Conservation (phyloP, 306 rosid genomes). For the Medicago arabica region DNA sequence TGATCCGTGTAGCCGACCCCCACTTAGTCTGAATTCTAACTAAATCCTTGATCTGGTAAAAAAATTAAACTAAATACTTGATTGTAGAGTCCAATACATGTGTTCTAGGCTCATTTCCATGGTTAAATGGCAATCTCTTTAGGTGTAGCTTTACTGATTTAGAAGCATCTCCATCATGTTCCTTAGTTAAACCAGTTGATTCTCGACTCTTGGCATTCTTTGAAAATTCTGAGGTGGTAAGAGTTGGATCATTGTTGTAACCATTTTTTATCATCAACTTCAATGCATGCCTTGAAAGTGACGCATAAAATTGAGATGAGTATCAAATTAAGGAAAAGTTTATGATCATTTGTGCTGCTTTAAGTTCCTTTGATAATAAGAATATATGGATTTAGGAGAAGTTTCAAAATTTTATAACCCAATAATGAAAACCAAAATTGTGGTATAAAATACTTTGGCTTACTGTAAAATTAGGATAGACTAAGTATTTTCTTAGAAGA, state of each 20-base stretch:
- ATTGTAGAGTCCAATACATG: conserved; percentile 48
- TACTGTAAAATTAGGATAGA: background rate
- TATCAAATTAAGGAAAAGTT: conserved; percentile 31
- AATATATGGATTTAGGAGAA: conserved; percentile 14
- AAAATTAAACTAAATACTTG: too few species aligned
- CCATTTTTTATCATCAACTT: conserved; percentile 30
- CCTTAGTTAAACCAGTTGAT: background rate
- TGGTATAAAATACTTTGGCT: background rate
- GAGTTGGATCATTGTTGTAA: conserved; percentile 26
- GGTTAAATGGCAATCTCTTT: conserved; percentile 42
- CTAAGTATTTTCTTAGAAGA: background rate
- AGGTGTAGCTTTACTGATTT: conserved; percentile 54
- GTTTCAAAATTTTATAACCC: background rate
- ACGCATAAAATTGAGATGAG: conserved; percentile 25
- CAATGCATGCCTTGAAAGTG: conserved; percentile 32
- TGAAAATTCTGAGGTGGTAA: conserved; percentile 10
- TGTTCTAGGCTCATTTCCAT: conserved; percentile 46
- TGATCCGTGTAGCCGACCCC: too few species aligned
- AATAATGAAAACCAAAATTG: conserved; percentile 8
- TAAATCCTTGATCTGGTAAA: too few species aligned
- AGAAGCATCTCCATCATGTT: conserved; percentile 24
- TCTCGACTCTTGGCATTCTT: background rate
- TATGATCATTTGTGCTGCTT: conserved; percentile 17
- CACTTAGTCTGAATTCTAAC: too few species aligned
- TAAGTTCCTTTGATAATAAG: conserved; percentile 7